Base-by-base conservation (phyloP, 257 asterid genomes). In the Fraxinus americana region DNA sequence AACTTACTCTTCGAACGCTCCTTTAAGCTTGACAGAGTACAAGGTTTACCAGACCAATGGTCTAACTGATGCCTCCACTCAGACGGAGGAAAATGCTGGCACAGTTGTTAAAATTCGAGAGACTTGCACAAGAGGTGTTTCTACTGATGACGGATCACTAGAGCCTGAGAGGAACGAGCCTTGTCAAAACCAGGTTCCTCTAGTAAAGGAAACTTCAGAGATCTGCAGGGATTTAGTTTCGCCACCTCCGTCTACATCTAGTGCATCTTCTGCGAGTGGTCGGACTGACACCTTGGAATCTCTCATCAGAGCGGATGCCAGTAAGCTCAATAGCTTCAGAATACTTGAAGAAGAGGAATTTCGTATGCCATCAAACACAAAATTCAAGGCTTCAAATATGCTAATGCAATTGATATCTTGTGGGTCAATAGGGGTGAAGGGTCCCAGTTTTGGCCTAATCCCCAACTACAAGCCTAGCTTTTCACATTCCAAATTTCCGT, bases 31-130 rank as follows among this genome's bases (percentile, higher is more conserved):
- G 79, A 79, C 93, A 0, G 97, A 93, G 74, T 93, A 91, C 80
- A 96, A 92, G 85, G 87, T 91, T 70, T 89, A 91, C 95, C 90
- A 91, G 76, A 86, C 69, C 25, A 91, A 88, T 27, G 87, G 97
- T 17, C 90, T 86, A 23, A 90, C 99, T 35, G 97, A 96, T 88
- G 99, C 98, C 75, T 88, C 98, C 39, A 96, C 98, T 71, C 99
- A 96, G 86, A 96, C 99, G 0, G 98, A 96, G 67, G 97, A 91
- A 71, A 89, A 83, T 70, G 73, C 83, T 52, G 82, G 71, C 80
- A 77, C 77, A 79, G 82, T 77, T 61, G 75, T 73, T 48, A 81
- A 52, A 81, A 77, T 83, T 72, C 90, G 80, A 39, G 90, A 86
- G 71, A 87, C 91, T 67, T 90, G 95, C 80, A 83, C 85, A 8